These are phyloP conservation scores for Vitellaria paradoxa DNA, from an alignment of 179 eudicot species.

Conservation along the genomic window DNA sequence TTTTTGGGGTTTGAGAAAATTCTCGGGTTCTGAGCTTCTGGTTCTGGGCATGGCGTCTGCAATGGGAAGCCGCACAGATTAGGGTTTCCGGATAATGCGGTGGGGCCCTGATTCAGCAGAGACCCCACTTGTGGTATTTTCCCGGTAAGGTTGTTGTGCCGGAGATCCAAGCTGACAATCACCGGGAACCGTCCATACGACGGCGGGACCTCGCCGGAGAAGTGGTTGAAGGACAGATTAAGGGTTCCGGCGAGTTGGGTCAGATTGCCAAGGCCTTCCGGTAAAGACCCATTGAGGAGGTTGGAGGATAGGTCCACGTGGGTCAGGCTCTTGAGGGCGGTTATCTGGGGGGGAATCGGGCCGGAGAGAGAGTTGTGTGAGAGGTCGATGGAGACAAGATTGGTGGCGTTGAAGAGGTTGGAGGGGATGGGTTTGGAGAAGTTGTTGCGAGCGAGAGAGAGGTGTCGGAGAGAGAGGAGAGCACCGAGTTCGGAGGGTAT, in stretches of 20 bases:
- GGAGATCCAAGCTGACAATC: constrained; percentile 69
- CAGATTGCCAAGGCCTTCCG: constrained; percentile 42
- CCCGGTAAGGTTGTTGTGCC: constrained; percentile 72
- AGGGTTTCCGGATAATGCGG: constrained; percentile 87
- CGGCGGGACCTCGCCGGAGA: constrained; percentile 69
- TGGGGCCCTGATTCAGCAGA: constrained; percentile 83
- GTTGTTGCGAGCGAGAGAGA: constrained; percentile 54
- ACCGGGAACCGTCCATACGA: constrained; percentile 69
- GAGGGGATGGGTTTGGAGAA: constrained; percentile 52
- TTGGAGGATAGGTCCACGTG: constrained; percentile 66
- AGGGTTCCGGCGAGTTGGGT: constrained; percentile 58
- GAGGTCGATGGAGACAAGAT: constrained; percentile 50
- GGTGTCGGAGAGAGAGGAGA: constrained; percentile 39
- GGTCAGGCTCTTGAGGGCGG: constrained; percentile 25
- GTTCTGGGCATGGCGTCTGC: constrained; percentile 7
- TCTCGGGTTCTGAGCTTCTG: constrained; percentile 54
- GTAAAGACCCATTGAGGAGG: constrained; percentile 56
- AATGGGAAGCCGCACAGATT: constrained; percentile 79
- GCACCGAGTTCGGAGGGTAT: constrained; percentile 70
- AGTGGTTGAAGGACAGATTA: constrained; percentile 59
- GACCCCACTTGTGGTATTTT: constrained; percentile 79
- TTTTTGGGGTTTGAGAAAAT: constrained; percentile 31
- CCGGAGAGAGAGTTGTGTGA: constrained; percentile 63
- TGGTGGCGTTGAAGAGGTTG: constrained; percentile 48
- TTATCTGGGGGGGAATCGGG: constrained; percentile 46